Base-by-base conservation (phyloP, 805 yeast genomes). In the Suhomyces vadensis region DNA sequence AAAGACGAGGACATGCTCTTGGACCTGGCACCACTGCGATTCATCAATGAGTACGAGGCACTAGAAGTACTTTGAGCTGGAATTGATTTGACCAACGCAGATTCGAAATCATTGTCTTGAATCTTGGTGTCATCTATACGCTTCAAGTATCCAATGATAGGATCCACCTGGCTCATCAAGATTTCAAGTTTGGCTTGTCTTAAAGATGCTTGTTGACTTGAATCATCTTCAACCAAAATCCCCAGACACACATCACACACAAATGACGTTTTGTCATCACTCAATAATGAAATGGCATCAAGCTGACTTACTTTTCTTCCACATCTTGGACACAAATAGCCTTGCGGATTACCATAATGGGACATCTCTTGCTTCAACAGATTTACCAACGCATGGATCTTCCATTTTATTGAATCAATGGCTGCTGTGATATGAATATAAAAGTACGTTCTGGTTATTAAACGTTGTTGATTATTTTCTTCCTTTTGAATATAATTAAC, bases 371-470 rank as follows among this genome's bases (percentile, higher is more conserved):
- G 87, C 58, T 88, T 88, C 44, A 91, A 74, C 43, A 75, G 63
- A 53, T 83, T 84, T 10, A 88, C 97, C 21, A 94, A 77, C 37
- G 87, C 80, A 62, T 92, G 96, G 47, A 92, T 87, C 59, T 91
- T 90, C 98, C 98, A 94, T 65, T 94, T 94, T 60, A 94, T 82
- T 3, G 97, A 82, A 67, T 94, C 99, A 31, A 94, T 87, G 0
- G 98, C 95, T 63, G 90, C 96, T 2, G 97, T 88, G 60, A 79
- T 81, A 59, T 89, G 96, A 43, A 92, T 83, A 63, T 79, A 94
- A 67, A 85, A 94, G 56, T 89, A 89, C 2, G 92, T 85, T 55
- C 91, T 77, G 20, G 83, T 78, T 37, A 83, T 81, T 44, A 85
- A 78, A 49, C 96, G 74, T 49, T 63, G 79, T 44, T 81, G 86